A percentile compares a stretch with the other conserved stretches of the same genome.
These are phyloP conservation scores for Artomyces pyxidatus DNA, from an alignment of 768 basidiomycete species.

Conservation along the genomic window DNA sequence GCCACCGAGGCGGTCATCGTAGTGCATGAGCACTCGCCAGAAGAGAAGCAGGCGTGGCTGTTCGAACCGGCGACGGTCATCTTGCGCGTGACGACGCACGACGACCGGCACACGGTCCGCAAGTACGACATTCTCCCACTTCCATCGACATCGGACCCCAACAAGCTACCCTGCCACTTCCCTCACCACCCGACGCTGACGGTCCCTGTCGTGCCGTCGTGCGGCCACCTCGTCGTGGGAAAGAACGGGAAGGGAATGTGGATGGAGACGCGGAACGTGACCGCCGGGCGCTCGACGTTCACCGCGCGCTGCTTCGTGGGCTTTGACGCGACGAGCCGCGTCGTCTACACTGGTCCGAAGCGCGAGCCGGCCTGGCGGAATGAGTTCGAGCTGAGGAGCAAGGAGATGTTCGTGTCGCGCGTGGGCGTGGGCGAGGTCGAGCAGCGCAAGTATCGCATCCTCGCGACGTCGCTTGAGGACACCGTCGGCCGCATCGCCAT, in stretches of 20 bases:
- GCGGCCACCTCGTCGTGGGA: conserved; percentile 19
- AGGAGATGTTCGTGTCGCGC: conserved; percentile 22
- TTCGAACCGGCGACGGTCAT: conserved; percentile 25
- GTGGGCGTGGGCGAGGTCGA: conserved; percentile 26
- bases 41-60: conserved; percentile 22
- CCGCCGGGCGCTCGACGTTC: conserved; percentile 18
- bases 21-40: conserved; percentile 12
- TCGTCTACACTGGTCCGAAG: neutral
- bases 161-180: conserved; percentile 20
- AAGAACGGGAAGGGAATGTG: conserved; percentile 29
- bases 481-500: conserved; percentile 27
- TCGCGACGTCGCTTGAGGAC: conserved; percentile 25
- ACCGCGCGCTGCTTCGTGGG: conserved; percentile 27
- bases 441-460: conserved; percentile 22
- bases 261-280: conserved; percentile 27
- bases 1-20: conserved; percentile 23
- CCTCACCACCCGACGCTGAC: conserved; percentile 18
- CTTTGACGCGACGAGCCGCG: conserved; percentile 19
- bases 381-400: conserved; percentile 19
- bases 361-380: conserved; percentile 7
- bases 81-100: conserved; percentile 18
- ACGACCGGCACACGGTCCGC: conserved; percentile 19
- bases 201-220: conserved; percentile 23
- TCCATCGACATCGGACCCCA: conserved; percentile 1
- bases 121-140: conserved; percentile 26